Percentiles rank a stretch among this genome's conserved stretches.
Conservation (phyloP, 2,329 filamentous ascomycete species). For the Penicillium sp. region DNA sequence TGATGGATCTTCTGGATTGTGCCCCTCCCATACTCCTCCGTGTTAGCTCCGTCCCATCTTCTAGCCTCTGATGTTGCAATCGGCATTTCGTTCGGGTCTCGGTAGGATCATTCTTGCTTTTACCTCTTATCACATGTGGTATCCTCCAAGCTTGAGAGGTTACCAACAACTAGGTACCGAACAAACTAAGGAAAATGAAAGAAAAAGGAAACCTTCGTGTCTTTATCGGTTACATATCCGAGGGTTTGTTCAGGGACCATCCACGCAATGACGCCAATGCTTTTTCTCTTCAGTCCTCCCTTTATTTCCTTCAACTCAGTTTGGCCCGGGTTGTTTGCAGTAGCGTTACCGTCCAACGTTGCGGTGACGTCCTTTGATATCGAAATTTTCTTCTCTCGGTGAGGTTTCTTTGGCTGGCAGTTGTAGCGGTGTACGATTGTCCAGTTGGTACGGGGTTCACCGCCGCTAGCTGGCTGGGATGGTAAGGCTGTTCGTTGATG, state of each 20-base stretch:
- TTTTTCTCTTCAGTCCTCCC: neutral
- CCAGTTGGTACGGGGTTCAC: neutral
- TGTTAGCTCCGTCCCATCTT: neutral
- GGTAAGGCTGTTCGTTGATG: neutral
- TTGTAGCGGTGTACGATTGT: constrained; percentile 26
- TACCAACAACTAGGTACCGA: neutral
- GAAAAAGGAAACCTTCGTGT: neutral
- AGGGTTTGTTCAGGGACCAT: neutral
- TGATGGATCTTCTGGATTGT: neutral
- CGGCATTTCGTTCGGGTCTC: neutral
- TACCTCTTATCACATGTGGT: neutral
- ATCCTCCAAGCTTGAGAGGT: neutral
- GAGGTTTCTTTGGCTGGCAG: neutral
- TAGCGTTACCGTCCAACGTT: constrained; percentile 26
- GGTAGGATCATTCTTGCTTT: neutral
- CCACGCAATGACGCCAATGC: constrained; percentile 10
- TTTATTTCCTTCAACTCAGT: neutral
- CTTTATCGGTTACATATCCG: neutral
- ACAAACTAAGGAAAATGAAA: neutral
- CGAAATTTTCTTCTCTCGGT: neutral
- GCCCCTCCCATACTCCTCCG: too few species aligned
- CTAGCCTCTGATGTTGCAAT: neutral
- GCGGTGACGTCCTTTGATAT: constrained; percentile 24
- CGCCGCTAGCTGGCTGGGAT: neutral
- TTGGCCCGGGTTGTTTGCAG: constrained; percentile 21